Base-by-base conservation (phyloP, 495 filamentous ascomycete species). In the Lophiotrema nucula region DNA sequence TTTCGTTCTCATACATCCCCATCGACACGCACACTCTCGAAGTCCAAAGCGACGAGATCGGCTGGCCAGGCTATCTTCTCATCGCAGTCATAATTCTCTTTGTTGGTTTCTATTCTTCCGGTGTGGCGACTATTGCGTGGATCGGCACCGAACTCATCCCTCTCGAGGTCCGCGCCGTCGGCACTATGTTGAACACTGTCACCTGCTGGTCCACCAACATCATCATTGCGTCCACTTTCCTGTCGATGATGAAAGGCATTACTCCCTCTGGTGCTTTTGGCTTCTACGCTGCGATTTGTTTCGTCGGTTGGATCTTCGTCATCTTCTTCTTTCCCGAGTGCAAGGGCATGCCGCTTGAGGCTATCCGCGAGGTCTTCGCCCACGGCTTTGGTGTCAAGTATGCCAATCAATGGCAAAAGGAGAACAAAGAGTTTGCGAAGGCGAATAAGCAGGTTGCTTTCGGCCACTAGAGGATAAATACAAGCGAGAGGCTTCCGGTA, bases 261-360 rank as follows among this genome's bases (percentile, higher is more conserved):
- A 79, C 77, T 0, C 77, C 76, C 0, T 74, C 71, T 21, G 78
- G 79, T 4, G 72, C 79, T 0, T 81, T 80, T 52, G 78, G 78
- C 15, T 80, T 81, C 67, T 81, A 79, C 52, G 76, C 76, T 6
- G 75, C 63, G 1, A 76, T 81, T 24, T 79, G 73, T 58, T 68
- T 74, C 22, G 47, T 77, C 24, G 74, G 77, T 28, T 79, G 72
- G 65, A 60, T 80, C 6, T 67, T 69, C 46, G 69, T 82, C 51
- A 71, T 71, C 46, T 76, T 79, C 64, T 79, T 68, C 64, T 82
- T 76, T 51, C 79, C 79, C 1, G 78, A 82, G 48, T 73, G 76
- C 3, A 73, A 72, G 6, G 77, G 77, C 18, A 64, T 81, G 59
- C 69, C 71, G 4, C 67, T 82, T 1, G 79, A 82, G 58, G 77